Percentiles rank a stretch among this genome's conserved stretches.
These are phyloP conservation scores for Fusarium transvaalense DNA, from an alignment of 2,329 filamentous ascomycete species.

Conservation along the genomic window DNA sequence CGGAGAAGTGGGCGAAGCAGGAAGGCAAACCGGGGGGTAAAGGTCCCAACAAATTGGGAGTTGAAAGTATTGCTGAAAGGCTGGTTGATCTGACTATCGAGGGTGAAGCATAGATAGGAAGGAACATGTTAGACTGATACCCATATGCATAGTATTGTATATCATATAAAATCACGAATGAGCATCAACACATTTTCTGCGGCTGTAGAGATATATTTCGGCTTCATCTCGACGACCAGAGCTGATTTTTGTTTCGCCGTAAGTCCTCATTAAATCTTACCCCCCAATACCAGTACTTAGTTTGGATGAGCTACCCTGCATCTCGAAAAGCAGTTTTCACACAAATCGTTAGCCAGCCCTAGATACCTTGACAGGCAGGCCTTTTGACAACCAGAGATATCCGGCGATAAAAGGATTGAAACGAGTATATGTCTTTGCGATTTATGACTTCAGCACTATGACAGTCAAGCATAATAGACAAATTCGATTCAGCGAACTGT, in stretches of 20 bases:
- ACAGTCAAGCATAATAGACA: no score
- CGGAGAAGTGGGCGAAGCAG: constrained; percentile 69
- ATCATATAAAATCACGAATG: background rate
- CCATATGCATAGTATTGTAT: background rate
- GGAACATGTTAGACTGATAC: constrained; percentile 15
- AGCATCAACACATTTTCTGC: background rate
- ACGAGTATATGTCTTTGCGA: no score
- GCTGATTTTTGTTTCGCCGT: background rate
- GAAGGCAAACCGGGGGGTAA: constrained; percentile 47
- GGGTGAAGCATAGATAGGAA: constrained; percentile 23
- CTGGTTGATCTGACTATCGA: constrained; percentile 48
- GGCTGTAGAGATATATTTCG: background rate
- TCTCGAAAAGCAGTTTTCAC: no score
- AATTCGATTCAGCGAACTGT: no score
- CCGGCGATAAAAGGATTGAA: no score
- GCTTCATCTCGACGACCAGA: background rate
- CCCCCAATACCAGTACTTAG: background rate
- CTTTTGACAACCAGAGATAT: background rate
- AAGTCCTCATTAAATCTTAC: background rate
- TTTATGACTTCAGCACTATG: no score
- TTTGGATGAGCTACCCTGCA: background rate
- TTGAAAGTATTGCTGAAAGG: constrained; percentile 42
- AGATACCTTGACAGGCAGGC: background rate
- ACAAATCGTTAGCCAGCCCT: background rate
- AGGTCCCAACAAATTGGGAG: constrained; percentile 26